Evolutionary conservation across 176 grass and related monocot genomes (phyloP).

Genomic region (Coix lacrymajobi): DNA sequence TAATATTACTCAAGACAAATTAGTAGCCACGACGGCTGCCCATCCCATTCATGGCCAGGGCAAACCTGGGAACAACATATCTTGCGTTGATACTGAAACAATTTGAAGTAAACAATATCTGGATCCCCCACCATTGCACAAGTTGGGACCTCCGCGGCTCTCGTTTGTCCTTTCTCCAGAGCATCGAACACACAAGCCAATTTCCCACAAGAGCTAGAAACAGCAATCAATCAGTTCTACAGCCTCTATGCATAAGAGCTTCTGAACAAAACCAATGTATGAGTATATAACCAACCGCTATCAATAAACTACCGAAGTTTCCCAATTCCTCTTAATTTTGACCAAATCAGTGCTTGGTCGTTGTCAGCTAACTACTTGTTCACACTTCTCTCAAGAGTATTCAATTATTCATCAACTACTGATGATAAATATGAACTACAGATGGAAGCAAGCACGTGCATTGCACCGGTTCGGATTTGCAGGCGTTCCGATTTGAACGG

Average conservation of each 20-base stretch:
- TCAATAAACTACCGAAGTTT: background rate
- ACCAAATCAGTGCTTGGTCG: constrained; percentile 1
- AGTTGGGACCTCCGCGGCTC: background rate
- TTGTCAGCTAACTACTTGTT: background rate
- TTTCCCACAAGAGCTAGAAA: background rate
- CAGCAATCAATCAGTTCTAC: background rate
- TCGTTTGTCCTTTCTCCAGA: constrained; percentile 2
- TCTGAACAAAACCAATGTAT: background rate
- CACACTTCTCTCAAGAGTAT: background rate
- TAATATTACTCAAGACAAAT: constrained; percentile 1
- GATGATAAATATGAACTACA: background rate
- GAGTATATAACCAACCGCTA: constrained; percentile 22
- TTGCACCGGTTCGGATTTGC: background rate
- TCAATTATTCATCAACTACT: background rate
- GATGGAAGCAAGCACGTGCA: background rate
- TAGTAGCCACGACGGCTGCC: background rate
- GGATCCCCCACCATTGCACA: background rate
- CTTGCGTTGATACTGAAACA: background rate
- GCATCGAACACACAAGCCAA: background rate
- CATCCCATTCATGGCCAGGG: background rate
- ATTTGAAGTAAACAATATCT: background rate
- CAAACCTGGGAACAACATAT: constrained; percentile 8
- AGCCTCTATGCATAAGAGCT: background rate
- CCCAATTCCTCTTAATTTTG: background rate
- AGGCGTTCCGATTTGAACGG: background rate